Evolutionary conservation across 1,284 basidiomycete genomes (phyloP).

Genomic region (Moniliophthora roreri): DNA sequence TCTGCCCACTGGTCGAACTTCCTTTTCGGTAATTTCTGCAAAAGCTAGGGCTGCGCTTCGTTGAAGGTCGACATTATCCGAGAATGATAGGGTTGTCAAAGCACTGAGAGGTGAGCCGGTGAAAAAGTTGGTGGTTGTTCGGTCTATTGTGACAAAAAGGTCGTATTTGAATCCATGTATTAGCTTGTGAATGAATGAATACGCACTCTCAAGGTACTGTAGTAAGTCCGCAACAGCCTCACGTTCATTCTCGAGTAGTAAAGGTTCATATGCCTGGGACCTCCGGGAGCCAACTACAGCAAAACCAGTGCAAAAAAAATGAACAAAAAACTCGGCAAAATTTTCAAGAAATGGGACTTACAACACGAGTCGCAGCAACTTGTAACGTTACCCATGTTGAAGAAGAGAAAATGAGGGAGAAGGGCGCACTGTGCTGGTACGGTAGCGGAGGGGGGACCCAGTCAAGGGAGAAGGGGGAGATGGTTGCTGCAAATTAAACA

Average conservation of each 20-base stretch:
- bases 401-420: conserved; percentile 6
- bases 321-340: conserved; percentile 3
- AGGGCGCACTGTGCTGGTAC: conserved; percentile 4
- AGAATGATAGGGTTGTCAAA: conserved; percentile 96
- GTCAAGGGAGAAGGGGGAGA: conserved; percentile 7
- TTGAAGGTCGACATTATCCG: conserved; percentile 99
- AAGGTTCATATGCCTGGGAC: conserved; percentile 89
- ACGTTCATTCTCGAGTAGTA: conserved; percentile 96
- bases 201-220: conserved; percentile 95
- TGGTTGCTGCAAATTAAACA: conserved; percentile 1
- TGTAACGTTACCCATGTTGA: conserved; percentile 50
- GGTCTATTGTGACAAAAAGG: conserved; percentile 55
- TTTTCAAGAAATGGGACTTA: conserved; percentile 36
- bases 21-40: conserved; percentile 99
- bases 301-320: conserved; percentile 8
- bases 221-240: conserved; percentile 98
- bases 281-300: conserved; percentile 68
- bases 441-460: neutral
- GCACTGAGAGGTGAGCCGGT: conserved; percentile 89
- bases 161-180: conserved; percentile 16
- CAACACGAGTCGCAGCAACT: conserved; percentile 82
- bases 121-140: conserved; percentile 96
- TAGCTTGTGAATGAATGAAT: conserved; percentile 9
- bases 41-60: conserved; percentile 97
- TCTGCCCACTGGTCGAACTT: conserved; percentile 94